Conservation (phyloP, 176 grass and related monocot species). For the Oryza punctata region DNA sequence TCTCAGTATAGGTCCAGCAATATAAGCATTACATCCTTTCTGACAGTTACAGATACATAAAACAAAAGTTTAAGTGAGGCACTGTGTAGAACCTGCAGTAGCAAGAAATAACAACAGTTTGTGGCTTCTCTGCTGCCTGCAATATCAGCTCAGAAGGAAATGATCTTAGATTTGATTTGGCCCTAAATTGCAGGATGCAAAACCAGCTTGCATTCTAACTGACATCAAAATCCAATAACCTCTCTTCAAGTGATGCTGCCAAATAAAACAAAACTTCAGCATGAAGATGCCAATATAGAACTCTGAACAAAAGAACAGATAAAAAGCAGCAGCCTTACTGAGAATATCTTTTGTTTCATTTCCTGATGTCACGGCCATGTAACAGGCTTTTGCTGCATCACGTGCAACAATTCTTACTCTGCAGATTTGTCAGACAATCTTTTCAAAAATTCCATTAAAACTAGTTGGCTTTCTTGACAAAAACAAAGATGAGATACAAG, state of each 20-base stretch:
- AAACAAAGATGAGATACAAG: conserved; percentile 72
- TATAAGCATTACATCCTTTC: conserved; percentile 78
- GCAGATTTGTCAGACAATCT: conserved; percentile 80
- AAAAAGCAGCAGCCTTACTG: conserved; percentile 46
- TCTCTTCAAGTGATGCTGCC: conserved; percentile 72
- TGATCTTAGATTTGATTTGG: conserved; percentile 68
- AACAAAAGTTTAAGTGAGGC: conserved; percentile 34
- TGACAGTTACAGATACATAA: conserved; percentile 63
- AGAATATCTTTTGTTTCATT: conserved; percentile 65
- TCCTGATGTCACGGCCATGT: conserved; percentile 53
- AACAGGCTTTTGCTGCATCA: conserved; percentile 61
- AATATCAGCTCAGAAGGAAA: conserved; percentile 73
- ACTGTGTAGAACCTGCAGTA: conserved; percentile 12
- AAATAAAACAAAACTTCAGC: conserved; percentile 34
- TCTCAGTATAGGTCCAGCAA: conserved; percentile 74
- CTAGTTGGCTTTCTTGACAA: conserved; percentile 52
- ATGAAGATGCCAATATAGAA: conserved; percentile 21
- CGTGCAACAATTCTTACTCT: conserved; percentile 45
- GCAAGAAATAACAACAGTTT: conserved; percentile 26
- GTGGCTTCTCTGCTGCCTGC: conserved; percentile 55
- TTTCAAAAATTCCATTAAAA: conserved; percentile 83
- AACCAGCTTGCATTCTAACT: conserved; percentile 78
- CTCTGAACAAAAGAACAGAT: conserved; percentile 32
- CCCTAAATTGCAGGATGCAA: conserved; percentile 73
- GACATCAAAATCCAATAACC: conserved; percentile 88